phyloP scores from a whole-genome alignment of 2,329 filamentous ascomycete genomes.

The Ceratocystis cacaofunesta region DNA sequence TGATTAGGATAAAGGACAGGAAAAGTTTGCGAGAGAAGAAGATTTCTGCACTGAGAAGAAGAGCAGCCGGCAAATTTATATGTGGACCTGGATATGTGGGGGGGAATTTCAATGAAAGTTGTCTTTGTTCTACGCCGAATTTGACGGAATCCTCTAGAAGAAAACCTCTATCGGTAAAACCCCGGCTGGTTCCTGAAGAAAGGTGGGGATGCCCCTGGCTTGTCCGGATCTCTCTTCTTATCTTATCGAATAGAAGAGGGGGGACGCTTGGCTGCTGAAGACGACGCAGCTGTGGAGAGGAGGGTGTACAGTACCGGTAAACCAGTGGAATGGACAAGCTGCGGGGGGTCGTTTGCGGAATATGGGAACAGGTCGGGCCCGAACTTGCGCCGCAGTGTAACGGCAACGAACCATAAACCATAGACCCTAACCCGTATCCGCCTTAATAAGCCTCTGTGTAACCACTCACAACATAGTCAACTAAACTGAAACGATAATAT shows the following conservation, averaged over 20 bases:
- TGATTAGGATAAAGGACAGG: not conserved
- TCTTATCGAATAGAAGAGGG: constrained; percentile 10
- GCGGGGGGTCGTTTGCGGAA: not conserved
- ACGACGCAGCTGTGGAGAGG: not conserved
- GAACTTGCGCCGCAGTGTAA: not conserved
- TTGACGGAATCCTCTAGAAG: constrained; percentile 17
- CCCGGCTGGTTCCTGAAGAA: not conserved
- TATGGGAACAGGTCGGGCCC: not conserved
- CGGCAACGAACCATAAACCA: no score
- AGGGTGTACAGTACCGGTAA: not conserved
- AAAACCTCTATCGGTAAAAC: constrained; percentile 14
- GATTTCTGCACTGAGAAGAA: not conserved
- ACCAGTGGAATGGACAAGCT: not conserved
- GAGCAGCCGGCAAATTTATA: not conserved
- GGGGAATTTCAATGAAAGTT: not conserved
- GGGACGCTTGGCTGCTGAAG: not conserved
- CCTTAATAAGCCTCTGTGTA: no score
- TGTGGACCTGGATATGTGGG: not conserved
- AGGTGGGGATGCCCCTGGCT: not conserved
- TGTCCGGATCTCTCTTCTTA: not conserved
- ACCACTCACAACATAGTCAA: no score
- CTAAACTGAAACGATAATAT: no score
- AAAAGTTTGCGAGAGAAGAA: not conserved
- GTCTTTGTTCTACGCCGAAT: not conserved
- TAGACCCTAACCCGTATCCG: no score